Base-by-base conservation (phyloP, 108 stramenopile species). In the Hondaea fermentalgiana region DNA sequence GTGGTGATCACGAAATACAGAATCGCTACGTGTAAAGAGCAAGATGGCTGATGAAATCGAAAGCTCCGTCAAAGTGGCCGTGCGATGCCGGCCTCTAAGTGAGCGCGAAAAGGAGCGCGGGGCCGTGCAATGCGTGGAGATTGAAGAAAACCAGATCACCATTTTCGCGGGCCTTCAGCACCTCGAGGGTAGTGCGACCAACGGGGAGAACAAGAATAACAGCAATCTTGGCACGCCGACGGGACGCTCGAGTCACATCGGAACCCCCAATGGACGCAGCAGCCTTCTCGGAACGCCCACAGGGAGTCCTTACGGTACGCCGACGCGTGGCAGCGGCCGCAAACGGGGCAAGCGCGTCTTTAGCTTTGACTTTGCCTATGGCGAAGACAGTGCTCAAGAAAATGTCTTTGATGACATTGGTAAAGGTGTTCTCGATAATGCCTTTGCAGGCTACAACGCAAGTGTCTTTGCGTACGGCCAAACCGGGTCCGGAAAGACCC, bases 401-500 rank as follows among this genome's bases (percentile, higher is more conserved):
- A 35, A 12, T 4, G 87, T 87, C 28, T 87, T 59, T 25, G 59
- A 87, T 8, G 57, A 58, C 14, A 60, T 87, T 43, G 87, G 57
- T 3, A 28, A 60, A 28, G 58, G 58, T 16, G 87, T 87, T 21
- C 35, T 87, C 16, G 59, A 60, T 5, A 87, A 60, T 58, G 57
- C 59, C 4, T 87, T 87, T 16, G 10, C 87, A 6, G 89, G 89
- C 8, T 28, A 59, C n/a, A 90, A 90, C 64, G 89, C 83, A 28
- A 87, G 72, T 35, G 87, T 91, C n/a, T 57, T 91, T 19, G 91
- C 91, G 6, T 91, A 91, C 47, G 91, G 91, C 23, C 87, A 88
- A 23, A 91, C 91, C 0, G 91, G 91, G 29, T 29, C 47, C n/a
- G 91, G 91, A 21, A 91, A 91, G 60, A 89, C 91, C 19, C 88